These are phyloP conservation scores for Macadamia tetraphylla DNA, from an alignment of 164 flowering plant genomes.

Conservation along the genomic window DNA sequence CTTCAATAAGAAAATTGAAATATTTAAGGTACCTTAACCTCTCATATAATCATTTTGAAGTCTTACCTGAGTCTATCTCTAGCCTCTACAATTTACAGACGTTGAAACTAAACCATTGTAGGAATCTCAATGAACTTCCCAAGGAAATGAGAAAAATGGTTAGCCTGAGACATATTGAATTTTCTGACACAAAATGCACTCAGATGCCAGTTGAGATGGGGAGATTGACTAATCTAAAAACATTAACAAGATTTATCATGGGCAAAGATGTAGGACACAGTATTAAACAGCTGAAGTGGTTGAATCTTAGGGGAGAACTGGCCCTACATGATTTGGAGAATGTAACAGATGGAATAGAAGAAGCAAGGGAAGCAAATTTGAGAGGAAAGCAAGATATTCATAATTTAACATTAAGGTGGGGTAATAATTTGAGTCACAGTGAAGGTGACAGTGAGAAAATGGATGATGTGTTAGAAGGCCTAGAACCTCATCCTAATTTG, in stretches of 20 bases:
- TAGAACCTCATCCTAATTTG: no score
- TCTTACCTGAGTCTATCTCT: not conserved
- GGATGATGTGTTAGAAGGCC: no score
- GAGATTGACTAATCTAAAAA: no score
- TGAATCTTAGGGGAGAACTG: slow-evolving; percentile 2
- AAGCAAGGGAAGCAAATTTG: no score
- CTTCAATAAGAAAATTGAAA: not conserved
- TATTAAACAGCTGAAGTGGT: not conserved
- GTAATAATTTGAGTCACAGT: no score
- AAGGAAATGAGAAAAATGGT: not conserved
- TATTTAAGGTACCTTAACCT: slow-evolving; percentile 1
- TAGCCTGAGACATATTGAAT: not conserved
- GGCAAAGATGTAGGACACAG: not conserved
- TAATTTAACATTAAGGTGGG: no score
- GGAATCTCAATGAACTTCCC: not conserved
- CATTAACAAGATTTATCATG: slow-evolving; percentile 1
- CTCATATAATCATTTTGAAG: not conserved
- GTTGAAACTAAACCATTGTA: not conserved
- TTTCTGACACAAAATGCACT: not conserved
- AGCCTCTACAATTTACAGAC: not conserved
- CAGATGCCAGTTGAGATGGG: not conserved
- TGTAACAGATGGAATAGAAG: no score
- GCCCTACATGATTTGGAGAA: not conserved
- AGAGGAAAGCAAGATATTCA: no score
- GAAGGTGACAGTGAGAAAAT: no score